Conservation (phyloP, 129 eudicot genomes). For the Lonicera japonica region DNA sequence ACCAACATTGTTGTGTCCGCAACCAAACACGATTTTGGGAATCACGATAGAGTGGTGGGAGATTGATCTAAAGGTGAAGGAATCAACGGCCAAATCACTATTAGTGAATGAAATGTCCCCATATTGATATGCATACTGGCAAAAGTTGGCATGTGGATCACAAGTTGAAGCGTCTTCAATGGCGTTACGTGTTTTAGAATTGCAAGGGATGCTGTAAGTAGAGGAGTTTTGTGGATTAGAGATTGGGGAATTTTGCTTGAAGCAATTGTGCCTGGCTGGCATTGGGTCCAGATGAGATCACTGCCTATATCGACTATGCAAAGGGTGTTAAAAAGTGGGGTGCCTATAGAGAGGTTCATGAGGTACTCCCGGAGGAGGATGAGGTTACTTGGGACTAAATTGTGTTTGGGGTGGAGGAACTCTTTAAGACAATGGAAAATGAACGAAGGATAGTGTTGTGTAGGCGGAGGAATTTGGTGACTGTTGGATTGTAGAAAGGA, state of each 20-base stretch:
- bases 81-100: constrained; percentile 45
- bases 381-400: constrained; percentile 20
- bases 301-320: constrained; percentile 67
- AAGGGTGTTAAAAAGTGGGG: constrained; percentile 32
- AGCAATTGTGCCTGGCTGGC: constrained; percentile 52
- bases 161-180: neutral
- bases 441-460: constrained; percentile 32
- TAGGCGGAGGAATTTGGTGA: constrained; percentile 15
- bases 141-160: neutral
- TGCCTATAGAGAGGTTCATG: constrained; percentile 56
- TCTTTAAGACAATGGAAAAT: constrained; percentile 15
- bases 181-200: constrained; percentile 18
- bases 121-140: constrained; percentile 26
- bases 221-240: constrained; percentile 37
- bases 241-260: constrained; percentile 37
- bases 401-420: no score
- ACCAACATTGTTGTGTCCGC: constrained; percentile 42
- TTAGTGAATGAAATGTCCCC: constrained; percentile 33
- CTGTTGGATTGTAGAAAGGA: constrained; percentile 37
- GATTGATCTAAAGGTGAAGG: constrained; percentile 26
- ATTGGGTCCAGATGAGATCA: constrained; percentile 65
- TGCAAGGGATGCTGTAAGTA: constrained; percentile 38
- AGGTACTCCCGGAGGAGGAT: no score
- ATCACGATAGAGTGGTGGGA: neutral
- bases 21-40: constrained; percentile 45